Evolutionary conservation across 1,139 yeast species (phyloP), one percentile per base, ranked within the genome.

Genomic region (Blastobotrys niveus): DNA sequence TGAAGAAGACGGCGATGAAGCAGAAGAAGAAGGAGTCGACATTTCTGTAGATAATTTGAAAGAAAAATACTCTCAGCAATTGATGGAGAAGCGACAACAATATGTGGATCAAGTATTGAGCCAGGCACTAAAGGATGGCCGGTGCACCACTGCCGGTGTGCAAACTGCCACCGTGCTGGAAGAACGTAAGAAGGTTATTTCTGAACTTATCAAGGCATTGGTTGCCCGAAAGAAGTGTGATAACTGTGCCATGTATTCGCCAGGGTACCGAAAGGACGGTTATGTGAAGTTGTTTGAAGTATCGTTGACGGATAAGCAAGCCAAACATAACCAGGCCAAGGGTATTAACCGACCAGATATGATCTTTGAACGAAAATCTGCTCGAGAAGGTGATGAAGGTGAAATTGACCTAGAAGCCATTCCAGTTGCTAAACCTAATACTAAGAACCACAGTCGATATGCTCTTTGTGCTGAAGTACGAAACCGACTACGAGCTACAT

Each of bases 201-300:
- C 80, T 49, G 86, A 81, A 34, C 82, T 89, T 58, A 85, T 88
- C 70, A 78, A 76, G 58, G 76, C 77, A 55, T 68, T 88, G 46
- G 70, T 86, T 54, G 67, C 82, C 41, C 79, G 96, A 65, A 81
- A 87, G 47, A 84, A 81, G 65, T 93, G 99, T 76, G 94, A 85
- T 60, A 88, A 88, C 66, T 93, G 99, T 76, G 86, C 88, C 40
- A 85, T 89, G 95, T 85, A 74, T 64, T 87, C 96, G 36, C 97
- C 98, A 45, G 73, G 82, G 35, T 91, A 82, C 72, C 79, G 98
- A 70, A 91, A 89, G 61, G 98, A 93, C 63, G 98, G 98, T 0
- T 84, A 80, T 61, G 78, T 91, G 48, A 93, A 93, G 70, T 79
- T 93, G 52, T 93, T 93, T 57, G 97, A 91, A 68, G 81, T 81